These are phyloP conservation scores for Bruguiera hainesii DNA, from an alignment of 441 rosid genomes.

Conservation along the genomic window DNA sequence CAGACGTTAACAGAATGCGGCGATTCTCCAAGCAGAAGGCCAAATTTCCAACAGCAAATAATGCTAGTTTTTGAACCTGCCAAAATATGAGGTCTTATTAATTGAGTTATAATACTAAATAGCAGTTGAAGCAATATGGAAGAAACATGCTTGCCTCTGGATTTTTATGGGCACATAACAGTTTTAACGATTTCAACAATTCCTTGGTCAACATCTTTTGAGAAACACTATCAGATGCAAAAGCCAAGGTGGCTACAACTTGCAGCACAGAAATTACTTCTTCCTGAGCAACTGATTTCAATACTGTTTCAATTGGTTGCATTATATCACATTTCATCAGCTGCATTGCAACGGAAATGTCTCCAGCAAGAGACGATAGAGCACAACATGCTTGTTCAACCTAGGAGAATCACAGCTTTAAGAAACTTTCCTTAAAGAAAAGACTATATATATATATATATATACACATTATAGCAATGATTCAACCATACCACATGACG, in stretches of 20 bases:
- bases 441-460: constrained; percentile 17
- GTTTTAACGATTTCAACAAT: constrained; percentile 70
- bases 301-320: constrained; percentile 86
- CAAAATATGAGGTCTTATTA: constrained; percentile 25
- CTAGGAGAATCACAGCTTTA: constrained; percentile 42
- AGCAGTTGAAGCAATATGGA: constrained; percentile 5
- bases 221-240: constrained; percentile 77
- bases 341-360: constrained; percentile 84
- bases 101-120: neutral
- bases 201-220: constrained; percentile 90
- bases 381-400: constrained; percentile 97
- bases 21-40: constrained; percentile 96
- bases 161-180: constrained; percentile 73
- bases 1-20: constrained; percentile 78
- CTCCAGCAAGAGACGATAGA: constrained; percentile 90
- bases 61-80: constrained; percentile 89
- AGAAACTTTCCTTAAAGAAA: constrained; percentile 22
- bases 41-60: constrained; percentile 91
- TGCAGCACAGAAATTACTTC: constrained; percentile 88
- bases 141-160: constrained; percentile 56
- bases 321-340: constrained; percentile 95
- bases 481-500: constrained; percentile 73
- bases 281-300: constrained; percentile 65
- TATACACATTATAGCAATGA: constrained; percentile 13
- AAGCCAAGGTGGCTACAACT: constrained; percentile 84